Percentiles rank a stretch among this genome's conserved stretches.
phyloP scores from a whole-genome alignment of 225 moss, liverwort and hornwort species.

The Lunularia cruciata region DNA sequence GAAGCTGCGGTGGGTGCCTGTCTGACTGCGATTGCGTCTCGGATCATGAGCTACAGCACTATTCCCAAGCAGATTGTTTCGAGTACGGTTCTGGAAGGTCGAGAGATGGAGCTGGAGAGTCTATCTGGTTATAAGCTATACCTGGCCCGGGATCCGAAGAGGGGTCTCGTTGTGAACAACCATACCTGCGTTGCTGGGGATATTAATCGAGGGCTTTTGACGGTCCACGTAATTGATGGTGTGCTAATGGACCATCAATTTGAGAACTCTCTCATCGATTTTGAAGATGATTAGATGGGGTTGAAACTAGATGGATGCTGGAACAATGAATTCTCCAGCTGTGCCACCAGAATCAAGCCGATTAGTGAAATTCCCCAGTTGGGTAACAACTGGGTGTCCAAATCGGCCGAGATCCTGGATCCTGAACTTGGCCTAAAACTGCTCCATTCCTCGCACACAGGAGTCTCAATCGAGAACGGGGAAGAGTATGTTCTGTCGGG shows the following conservation, averaged over 20 bases:
- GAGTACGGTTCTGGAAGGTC: conserved; percentile 35
- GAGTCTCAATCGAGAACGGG: too few species aligned
- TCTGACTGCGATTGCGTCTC: conserved; percentile 55
- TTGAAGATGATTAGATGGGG: conserved; percentile 29
- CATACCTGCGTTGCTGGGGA: conserved; percentile 47
- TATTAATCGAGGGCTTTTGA: conserved; percentile 43
- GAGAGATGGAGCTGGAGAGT: conserved; percentile 54
- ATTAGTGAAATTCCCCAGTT: too few species aligned
- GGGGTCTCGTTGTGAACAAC: conserved; percentile 70
- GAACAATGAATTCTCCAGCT: too few species aligned
- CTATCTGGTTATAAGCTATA: conserved; percentile 63
- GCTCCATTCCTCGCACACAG: too few species aligned
- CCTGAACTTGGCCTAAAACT: too few species aligned
- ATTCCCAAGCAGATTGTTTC: conserved; percentile 57
- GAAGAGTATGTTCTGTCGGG: too few species aligned
- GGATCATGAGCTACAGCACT: conserved; percentile 65
- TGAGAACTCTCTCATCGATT: conserved; percentile 49
- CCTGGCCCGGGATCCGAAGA: conserved; percentile 44
- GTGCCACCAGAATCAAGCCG: too few species aligned
- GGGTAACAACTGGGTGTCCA: too few species aligned
- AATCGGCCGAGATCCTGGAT: too few species aligned
- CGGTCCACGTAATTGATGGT: conserved; percentile 66
- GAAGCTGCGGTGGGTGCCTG: neutral
- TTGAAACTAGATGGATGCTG: too few species aligned
- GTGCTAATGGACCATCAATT: conserved; percentile 66